Evolutionary conservation across 2,329 filamentous ascomycete species (phyloP).

Genomic region (Biscogniauxia marginata): DNA sequence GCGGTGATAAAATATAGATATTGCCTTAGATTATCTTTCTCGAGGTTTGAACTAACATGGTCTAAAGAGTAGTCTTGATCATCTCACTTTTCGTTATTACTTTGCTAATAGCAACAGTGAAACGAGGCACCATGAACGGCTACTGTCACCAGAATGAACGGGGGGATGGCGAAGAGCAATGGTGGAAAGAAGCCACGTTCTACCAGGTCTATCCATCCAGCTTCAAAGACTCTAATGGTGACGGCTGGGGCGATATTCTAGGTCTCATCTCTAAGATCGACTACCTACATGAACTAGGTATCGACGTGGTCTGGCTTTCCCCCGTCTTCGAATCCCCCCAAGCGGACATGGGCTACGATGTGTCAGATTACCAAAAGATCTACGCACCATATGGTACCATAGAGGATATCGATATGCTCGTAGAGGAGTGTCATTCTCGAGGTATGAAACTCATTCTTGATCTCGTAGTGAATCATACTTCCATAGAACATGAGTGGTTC

Average conservation of each 20-base stretch:
- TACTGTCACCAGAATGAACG: slow-evolving; percentile 31
- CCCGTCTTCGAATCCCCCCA: slow-evolving; percentile 66
- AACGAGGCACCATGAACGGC: slow-evolving; percentile 32
- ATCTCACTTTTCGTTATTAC: neutral
- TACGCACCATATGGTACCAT: slow-evolving; percentile 66
- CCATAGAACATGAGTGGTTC: slow-evolving; percentile 71
- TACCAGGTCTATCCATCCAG: slow-evolving; percentile 62
- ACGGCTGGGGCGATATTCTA: slow-evolving; percentile 58
- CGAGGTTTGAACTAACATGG: neutral
- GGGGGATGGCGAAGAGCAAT: slow-evolving; percentile 26
- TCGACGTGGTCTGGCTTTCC: slow-evolving; percentile 66
- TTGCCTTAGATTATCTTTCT: neutral
- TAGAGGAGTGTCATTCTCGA: slow-evolving; percentile 57
- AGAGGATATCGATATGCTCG: slow-evolving; percentile 61
- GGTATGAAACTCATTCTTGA: slow-evolving; percentile 73
- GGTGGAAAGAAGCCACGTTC: slow-evolving; percentile 58
- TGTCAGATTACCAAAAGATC: slow-evolving; percentile 65
- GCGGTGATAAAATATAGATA: neutral
- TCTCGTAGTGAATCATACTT: slow-evolving; percentile 77
- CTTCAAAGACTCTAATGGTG: slow-evolving; percentile 52
- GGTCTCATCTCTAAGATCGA: slow-evolving; percentile 63
- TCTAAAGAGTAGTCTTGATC: neutral
- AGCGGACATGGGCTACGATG: slow-evolving; percentile 70
- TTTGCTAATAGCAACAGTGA: too few species aligned
- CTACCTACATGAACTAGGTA: slow-evolving; percentile 59